Evolutionary conservation across 768 basidiomycete genomes (phyloP).

Genomic region (Lactarius sanguifluus): DNA sequence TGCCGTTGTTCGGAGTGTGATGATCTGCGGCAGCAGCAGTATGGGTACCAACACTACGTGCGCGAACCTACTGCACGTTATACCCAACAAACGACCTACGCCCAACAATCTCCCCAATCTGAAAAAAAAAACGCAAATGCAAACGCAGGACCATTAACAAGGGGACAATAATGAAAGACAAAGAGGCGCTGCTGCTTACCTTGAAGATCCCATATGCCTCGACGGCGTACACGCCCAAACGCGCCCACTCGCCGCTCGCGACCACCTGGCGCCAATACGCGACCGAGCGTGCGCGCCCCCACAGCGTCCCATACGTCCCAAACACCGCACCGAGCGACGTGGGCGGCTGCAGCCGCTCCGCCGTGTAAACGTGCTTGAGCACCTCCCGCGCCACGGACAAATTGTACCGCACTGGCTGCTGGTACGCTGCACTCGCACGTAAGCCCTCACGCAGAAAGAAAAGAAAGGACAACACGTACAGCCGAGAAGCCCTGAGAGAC

Average conservation of each 20-base stretch:
- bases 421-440: conserved; percentile 52
- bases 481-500: conserved; percentile 57
- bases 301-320: conserved; percentile 63
- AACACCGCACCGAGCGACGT: conserved; percentile 52
- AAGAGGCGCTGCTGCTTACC: conserved; percentile 42
- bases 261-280: conserved; percentile 62
- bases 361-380: conserved; percentile 53
- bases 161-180: not conserved
- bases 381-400: conserved; percentile 73
- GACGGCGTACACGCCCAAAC: conserved; percentile 70
- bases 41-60: no score
- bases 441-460: not conserved
- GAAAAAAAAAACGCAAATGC: not conserved
- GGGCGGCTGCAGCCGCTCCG: conserved; percentile 64
- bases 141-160: not conserved
- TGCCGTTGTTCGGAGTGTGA: not conserved
- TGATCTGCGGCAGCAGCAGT: not conserved
- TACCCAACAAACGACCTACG: conserved; percentile 80
- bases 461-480: conserved; percentile 37
- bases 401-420: conserved; percentile 77
- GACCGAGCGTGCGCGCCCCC: conserved; percentile 55
- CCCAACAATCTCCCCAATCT: conserved; percentile 89
- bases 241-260: conserved; percentile 62
- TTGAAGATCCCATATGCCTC: conserved; percentile 93
- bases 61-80: conserved; percentile 43